Conservation (phyloP, 2,329 filamentous ascomycete species). For the Golovinomyces cichoracearum region DNA sequence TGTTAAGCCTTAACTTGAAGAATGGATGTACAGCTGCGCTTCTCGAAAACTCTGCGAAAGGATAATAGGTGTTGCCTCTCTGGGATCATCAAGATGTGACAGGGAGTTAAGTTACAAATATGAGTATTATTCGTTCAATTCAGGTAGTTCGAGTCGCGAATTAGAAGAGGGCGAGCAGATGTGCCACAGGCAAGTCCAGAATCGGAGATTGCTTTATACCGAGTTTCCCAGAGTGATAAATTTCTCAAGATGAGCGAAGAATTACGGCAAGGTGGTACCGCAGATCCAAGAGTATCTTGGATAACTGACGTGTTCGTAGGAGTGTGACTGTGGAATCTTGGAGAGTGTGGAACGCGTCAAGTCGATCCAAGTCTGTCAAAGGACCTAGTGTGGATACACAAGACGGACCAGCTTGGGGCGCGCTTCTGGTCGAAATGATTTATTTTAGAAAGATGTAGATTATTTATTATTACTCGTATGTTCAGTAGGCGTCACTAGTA, state of each 20-base stretch:
- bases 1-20: neutral
- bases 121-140: too few relatives aligned
- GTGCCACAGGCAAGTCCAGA: neutral
- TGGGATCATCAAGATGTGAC: too few relatives aligned
- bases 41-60: neutral
- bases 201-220: neutral
- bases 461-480: neutral
- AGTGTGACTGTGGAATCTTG: conserved; percentile 7
- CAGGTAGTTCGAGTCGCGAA: too few relatives aligned
- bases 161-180: neutral
- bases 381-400: neutral
- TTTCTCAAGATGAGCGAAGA: conserved; percentile 1
- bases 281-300: conserved; percentile 11
- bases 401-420: neutral
- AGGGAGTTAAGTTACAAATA: too few relatives aligned
- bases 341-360: conserved; percentile 8
- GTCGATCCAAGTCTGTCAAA: neutral
- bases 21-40: neutral
- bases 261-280: conserved; percentile 12
- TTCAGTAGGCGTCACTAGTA: neutral
- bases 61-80: neutral
- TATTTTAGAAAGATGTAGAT: neutral
- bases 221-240: neutral
- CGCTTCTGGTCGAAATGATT: neutral
- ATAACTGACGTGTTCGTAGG: conserved; percentile 10